Base-by-base conservation (phyloP, 257 asterid species). In the Cordia subcordata region DNA sequence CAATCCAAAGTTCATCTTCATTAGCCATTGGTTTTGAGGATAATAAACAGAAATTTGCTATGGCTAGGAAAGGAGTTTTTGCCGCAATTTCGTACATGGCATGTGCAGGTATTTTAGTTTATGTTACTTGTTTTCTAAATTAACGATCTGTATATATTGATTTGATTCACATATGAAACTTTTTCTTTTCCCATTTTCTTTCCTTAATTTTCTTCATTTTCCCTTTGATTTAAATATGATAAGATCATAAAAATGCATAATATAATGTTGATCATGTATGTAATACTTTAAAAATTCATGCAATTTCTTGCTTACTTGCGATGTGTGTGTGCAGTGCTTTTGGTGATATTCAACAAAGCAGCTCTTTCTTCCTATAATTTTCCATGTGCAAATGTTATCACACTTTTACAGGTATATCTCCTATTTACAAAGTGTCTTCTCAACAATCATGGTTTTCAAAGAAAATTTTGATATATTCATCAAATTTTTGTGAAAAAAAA, bases 31-130 rank as follows among this genome's bases (percentile, higher is more conserved):
- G 6, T 27, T 27, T 27, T 27, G 35, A 27, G 3, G 35, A 42
- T 11, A 14, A 42, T 8, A 42, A 14, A 3, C 8, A 42, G 15
- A 3, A 42, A 3, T 42, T 51, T 16, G 63, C 52, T 51, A 49
- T 68, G 68, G 50, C 67, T 32, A 68, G 40, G 50, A 61, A 61
- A 56, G 68, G 68, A 54, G 73, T 49, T 52, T 68, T 32, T 68
- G 73, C 52, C 42, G 73, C 68, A 67, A 61, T 68, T 15, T 61
- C 64, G 33, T 68, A 61, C 68, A 61, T 61, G 68, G 63, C 68
- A 61, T 68, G 68, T 20, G 73, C 73, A 53, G 73, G 73, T 68
- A 42, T 42, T 8, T 12, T 39, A 39, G 44, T 39, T n/a, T 27
- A 6, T 27, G 35, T 27, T 27, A 3, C 35, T 27, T 27, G 35